Conservation (phyloP, 202 grass and related monocot genomes). For the Eragrostis tef region DNA sequence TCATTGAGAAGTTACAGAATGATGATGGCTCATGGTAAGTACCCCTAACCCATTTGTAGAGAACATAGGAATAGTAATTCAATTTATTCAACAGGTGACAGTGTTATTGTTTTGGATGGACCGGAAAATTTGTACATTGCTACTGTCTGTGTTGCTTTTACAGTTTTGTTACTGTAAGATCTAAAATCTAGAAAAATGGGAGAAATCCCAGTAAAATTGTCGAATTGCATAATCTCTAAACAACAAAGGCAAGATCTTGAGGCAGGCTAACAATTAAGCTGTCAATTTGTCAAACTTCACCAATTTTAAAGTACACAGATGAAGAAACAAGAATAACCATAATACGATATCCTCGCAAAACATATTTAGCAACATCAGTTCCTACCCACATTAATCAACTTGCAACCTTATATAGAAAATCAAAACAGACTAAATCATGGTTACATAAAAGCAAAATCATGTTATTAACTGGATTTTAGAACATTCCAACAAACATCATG, state of each 20-base stretch:
- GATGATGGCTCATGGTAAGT: conserved; percentile 79
- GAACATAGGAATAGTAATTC: conserved; percentile 20
- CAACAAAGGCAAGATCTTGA: conserved; percentile 17
- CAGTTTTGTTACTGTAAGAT: conserved; percentile 22
- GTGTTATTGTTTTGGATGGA: not conserved
- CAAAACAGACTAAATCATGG: not conserved
- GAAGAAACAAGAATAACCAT: conserved; percentile 8
- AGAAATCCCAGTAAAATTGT: not conserved
- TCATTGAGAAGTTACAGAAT: conserved; percentile 69
- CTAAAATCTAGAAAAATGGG: conserved; percentile 28
- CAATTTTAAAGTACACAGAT: conserved; percentile 20
- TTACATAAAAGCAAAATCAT: not conserved
- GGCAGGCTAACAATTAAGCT: conserved; percentile 5
- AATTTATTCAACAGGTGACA: conserved; percentile 4
- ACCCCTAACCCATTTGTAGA: conserved; percentile 24
- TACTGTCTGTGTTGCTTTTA: not conserved
- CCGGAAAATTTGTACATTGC: not conserved
- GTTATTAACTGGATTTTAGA: not conserved
- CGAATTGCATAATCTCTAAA: not conserved
- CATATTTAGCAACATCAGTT: not conserved
- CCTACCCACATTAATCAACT: not conserved
- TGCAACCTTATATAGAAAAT: conserved; percentile 15
- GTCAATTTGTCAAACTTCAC: not conserved
- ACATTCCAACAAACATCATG: conserved; percentile 8
- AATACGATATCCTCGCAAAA: conserved; percentile 11